Conservation (phyloP, 345 rosid species). For the Brassica juncea region DNA sequence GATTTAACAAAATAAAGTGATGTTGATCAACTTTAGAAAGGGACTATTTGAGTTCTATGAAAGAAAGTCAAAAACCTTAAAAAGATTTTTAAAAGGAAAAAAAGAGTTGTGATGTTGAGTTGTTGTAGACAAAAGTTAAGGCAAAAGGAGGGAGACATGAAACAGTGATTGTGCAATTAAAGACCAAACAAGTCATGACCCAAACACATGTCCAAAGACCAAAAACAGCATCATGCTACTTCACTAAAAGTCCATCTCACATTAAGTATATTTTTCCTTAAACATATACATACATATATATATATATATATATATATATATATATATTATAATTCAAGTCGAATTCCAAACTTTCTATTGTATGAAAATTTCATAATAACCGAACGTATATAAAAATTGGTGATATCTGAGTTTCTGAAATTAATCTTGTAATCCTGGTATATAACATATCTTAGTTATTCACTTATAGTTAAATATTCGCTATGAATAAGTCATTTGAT, state of each 20-base stretch:
- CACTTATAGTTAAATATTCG: background rate
- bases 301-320: background rate
- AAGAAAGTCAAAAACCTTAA: conserved; percentile 34
- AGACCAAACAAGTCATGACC: conserved; percentile 41
- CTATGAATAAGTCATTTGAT: conserved; percentile 21
- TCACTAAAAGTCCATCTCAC: conserved; percentile 24
- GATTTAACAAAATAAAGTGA: conserved; percentile 10
- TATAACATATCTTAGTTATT: background rate
- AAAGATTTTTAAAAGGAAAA: conserved; percentile 4
- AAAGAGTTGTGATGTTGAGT: conserved; percentile 29
- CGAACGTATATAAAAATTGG: background rate
- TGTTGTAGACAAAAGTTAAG: conserved; percentile 39
- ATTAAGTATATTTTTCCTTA: background rate
- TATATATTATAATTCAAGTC: background rate
- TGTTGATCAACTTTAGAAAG: conserved; percentile 28
- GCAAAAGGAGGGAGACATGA: conserved; percentile 45
- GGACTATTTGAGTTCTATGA: conserved; percentile 19
- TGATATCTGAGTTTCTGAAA: background rate
- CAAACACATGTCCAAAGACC: conserved; percentile 40
- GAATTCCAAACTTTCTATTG: background rate
- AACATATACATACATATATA: background rate
- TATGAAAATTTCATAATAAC: background rate
- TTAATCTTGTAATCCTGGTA: background rate
- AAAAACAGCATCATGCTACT: conserved; percentile 37
- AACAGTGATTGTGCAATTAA: conserved; percentile 40